Conservation (phyloP, 441 rosid genomes). For the Arabidopsis lyrata region DNA sequence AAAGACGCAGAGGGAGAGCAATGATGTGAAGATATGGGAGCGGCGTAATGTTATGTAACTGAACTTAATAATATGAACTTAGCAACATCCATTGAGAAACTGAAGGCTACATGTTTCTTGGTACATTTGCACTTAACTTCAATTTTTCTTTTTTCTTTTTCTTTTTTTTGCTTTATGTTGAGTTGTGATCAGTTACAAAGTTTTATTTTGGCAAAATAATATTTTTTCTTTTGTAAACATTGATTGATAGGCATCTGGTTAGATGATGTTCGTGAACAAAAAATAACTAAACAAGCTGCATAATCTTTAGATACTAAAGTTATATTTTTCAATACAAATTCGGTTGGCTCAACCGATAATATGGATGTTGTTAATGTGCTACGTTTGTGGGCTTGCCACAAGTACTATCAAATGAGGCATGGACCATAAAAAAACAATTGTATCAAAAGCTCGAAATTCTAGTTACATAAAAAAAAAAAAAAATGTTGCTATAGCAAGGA, state of each 20-base stretch:
- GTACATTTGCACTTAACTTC: neutral
- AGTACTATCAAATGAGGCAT: neutral
- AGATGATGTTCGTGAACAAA: neutral
- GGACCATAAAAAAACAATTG: neutral
- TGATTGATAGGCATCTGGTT: neutral
- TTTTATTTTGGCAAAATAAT: neutral
- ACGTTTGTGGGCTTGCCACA: neutral
- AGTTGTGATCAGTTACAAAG: neutral
- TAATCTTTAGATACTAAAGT: neutral
- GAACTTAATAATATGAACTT: slow-evolving; percentile 1
- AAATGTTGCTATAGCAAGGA: neutral
- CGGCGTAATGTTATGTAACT: neutral
- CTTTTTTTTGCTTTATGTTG: neutral
- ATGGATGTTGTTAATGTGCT: neutral
- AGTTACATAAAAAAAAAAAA: neutral
- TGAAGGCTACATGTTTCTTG: slow-evolving; percentile 14
- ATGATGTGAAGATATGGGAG: slow-evolving; percentile 10
- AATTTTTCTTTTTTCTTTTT: neutral
- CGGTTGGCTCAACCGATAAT: neutral
- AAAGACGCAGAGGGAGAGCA: slow-evolving; percentile 56
- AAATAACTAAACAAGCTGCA: neutral
- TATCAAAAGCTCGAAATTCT: neutral
- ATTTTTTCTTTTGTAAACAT: neutral
- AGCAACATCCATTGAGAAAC: neutral
- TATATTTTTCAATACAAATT: neutral